Evolutionary conservation across 2,329 filamentous ascomycete genomes (phyloP).

Genomic region (Diatrype stigma): DNA sequence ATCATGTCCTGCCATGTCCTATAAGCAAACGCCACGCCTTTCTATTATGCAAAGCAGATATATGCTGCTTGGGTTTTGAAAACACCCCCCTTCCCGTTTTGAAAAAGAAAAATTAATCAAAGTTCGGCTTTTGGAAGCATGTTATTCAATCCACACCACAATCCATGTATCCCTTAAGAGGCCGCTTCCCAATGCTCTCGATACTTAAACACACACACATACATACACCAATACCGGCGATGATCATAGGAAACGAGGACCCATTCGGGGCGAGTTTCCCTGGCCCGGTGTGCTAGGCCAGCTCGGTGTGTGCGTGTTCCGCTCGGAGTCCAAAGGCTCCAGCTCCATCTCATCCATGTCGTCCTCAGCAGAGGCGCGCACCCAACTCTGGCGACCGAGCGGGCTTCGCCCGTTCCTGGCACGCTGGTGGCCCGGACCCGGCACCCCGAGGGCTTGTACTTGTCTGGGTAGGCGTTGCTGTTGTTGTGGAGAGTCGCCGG

Average conservation of each 20-base stretch:
- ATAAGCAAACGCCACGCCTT: too few relatives aligned
- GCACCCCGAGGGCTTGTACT: slow-evolving; percentile 17
- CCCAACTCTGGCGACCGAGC: slow-evolving; percentile 32
- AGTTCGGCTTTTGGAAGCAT: too few relatives aligned
- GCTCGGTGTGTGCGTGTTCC: background rate
- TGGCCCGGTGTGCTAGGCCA: slow-evolving; percentile 6
- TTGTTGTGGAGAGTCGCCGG: slow-evolving; percentile 8
- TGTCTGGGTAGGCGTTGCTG: slow-evolving; percentile 4
- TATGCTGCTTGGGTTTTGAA: background rate
- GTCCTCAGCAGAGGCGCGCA: slow-evolving; percentile 25
- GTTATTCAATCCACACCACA: too few relatives aligned
- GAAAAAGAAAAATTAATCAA: background rate
- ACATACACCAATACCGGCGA: too few relatives aligned
- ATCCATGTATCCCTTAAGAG: too few relatives aligned
- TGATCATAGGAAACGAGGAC: background rate
- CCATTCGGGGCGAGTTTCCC: background rate
- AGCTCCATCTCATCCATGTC: slow-evolving; percentile 24
- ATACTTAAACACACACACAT: too few relatives aligned
- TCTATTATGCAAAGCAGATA: background rate
- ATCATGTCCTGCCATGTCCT: too few relatives aligned
- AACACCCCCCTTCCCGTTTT: background rate
- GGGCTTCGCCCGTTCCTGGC: slow-evolving; percentile 33
- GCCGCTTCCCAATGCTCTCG: too few relatives aligned
- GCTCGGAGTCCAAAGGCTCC: slow-evolving; percentile 15
- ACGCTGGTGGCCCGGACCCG: slow-evolving; percentile 19